Evolutionary conservation across 2,329 filamentous ascomycete species (phyloP).

Genomic region (Exophiala oligosperma): DNA sequence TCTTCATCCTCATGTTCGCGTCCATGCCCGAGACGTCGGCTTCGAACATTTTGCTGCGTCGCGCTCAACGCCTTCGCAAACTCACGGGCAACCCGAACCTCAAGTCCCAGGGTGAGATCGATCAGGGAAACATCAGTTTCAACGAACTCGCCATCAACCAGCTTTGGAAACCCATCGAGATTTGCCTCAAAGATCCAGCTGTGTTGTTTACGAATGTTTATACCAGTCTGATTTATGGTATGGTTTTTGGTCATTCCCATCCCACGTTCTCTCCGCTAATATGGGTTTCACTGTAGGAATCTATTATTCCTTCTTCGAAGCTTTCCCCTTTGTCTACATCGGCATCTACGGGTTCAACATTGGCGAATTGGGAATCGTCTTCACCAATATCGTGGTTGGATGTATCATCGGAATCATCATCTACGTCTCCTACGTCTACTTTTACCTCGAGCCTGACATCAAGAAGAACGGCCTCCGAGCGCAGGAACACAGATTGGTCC

Average conservation of each 20-base stretch:
- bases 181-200: conserved; percentile 62
- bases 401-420: conserved; percentile 53
- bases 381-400: conserved; percentile 60
- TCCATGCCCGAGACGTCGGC: conserved; percentile 65
- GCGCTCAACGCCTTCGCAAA: conserved; percentile 62
- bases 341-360: conserved; percentile 60
- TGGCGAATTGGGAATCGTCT: conserved; percentile 60
- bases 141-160: conserved; percentile 52
- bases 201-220: conserved; percentile 64
- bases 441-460: conserved; percentile 52
- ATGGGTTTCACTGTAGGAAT: conserved; percentile 42
- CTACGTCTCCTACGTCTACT: conserved; percentile 56
- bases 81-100: conserved; percentile 58
- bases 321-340: conserved; percentile 65
- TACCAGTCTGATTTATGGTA: conserved; percentile 56
- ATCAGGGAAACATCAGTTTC: conserved; percentile 56
- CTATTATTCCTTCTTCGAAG: conserved; percentile 61
- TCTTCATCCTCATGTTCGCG: conserved; percentile 62
- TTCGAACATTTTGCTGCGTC: conserved; percentile 60
- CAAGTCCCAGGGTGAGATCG: conserved; percentile 64
- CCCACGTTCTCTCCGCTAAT: conserved; percentile 35
- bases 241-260: neutral
- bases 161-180: conserved; percentile 60
- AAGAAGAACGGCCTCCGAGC: conserved; percentile 49
- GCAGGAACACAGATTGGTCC: conserved; percentile 54